Evolutionary conservation across 2,329 filamentous ascomycete genomes (phyloP), one percentile per base, ranked within the genome.

Genomic region (Emergomyces africanus): DNA sequence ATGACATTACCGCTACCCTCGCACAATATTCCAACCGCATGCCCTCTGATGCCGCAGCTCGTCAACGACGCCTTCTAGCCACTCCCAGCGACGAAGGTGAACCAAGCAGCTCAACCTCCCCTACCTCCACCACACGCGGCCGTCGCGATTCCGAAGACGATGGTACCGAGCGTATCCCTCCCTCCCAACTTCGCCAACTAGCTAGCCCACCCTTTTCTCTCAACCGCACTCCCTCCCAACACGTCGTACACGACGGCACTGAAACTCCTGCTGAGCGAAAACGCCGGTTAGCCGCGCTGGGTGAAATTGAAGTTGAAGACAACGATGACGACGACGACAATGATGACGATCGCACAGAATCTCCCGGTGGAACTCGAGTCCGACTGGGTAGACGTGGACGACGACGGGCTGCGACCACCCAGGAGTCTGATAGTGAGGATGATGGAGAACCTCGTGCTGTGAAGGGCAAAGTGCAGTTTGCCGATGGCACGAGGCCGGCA

Each of bases 211-310:
- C 23, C 54, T 6, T 23, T 49, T 28, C 39, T 56, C 54, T 46
- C 53, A 28, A 20, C 25, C 25, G 50, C 20, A 12, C 48, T 23
- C 39, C 58, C 1, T 30, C 55, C 39, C 25, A 54, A 33, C 25
- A 25, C 2, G 25, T 35, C 9, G 54, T 56, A 10, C 39, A 57
- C 15, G 72, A 74, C n/a, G 71, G 71, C 0, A 70, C 68, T 30
- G 74, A 77, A 61, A 78, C 76, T 3, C 74, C 74, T 1, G 76
- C 75, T 9, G 75, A 78, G 62, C 75, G 74, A 44, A 71, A 74
- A 54, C 75, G 76, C 60, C 74, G 76, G 66, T 69, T 77, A 8
- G 75, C 74, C 30, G 75, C 75, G 1, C 63, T 78, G 12, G 75
- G 75, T 49, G 65, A 73, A 54, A 63, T 69, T 39, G 59, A 66